phyloP scores from a whole-genome alignment of 306 rosid species.

The Astragalus membranaceus region DNA sequence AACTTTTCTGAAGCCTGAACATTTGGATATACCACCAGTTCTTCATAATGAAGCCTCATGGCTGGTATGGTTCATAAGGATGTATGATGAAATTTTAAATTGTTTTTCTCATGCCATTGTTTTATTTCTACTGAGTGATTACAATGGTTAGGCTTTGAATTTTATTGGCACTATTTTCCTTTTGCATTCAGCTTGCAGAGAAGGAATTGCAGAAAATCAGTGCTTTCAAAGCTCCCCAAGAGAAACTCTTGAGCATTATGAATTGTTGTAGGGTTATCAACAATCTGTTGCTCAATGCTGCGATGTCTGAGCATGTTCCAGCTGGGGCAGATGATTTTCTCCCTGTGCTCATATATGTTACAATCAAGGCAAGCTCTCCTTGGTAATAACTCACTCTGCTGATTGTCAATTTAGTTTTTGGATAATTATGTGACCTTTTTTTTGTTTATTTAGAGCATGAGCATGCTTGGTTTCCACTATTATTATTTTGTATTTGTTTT shows the following conservation, averaged over 20 bases:
- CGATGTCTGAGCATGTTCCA: slow-evolving; percentile 55
- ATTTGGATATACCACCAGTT: slow-evolving; percentile 53
- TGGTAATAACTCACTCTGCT: slow-evolving; percentile 52
- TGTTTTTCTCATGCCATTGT: background rate
- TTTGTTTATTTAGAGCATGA: background rate
- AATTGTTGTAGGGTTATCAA: slow-evolving; percentile 71
- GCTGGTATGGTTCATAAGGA: slow-evolving; percentile 41
- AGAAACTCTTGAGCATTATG: slow-evolving; percentile 56
- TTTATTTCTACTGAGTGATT: background rate
- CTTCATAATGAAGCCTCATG: slow-evolving; percentile 54
- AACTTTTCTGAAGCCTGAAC: slow-evolving; percentile 65
- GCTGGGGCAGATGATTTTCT: slow-evolving; percentile 81
- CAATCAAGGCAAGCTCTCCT: slow-evolving; percentile 78
- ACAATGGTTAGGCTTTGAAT: background rate
- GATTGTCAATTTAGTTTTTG: slow-evolving; percentile 1
- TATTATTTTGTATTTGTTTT: background rate
- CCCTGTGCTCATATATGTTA: slow-evolving; percentile 67
- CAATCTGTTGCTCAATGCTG: slow-evolving; percentile 57
- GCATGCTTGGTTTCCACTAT: background rate
- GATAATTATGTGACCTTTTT: background rate
- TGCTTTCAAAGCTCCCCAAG: slow-evolving; percentile 67
- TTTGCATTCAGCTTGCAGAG: slow-evolving; percentile 53
- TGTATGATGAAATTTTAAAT: background rate
- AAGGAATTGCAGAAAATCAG: slow-evolving; percentile 62
- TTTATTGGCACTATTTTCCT: background rate